Evolutionary conservation across 108 stramenopile species (phyloP).

Genomic region (Skeletonema grethae): DNA sequence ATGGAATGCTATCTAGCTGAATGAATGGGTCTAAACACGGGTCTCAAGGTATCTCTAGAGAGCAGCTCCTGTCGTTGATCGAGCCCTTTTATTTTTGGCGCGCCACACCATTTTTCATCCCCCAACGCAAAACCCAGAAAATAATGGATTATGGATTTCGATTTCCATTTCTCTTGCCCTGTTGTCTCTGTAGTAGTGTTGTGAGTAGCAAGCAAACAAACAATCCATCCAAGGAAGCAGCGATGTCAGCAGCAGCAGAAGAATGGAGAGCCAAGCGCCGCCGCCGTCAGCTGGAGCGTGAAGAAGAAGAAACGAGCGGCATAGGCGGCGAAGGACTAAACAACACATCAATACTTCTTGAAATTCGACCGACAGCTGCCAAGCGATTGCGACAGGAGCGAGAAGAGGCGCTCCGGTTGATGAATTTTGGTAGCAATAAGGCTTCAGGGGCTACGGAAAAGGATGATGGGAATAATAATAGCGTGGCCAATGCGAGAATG

Average conservation of each 20-base stretch:
- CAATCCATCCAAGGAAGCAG: neutral
- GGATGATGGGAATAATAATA: slow-evolving; percentile 13
- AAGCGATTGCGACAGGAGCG: slow-evolving; percentile 55
- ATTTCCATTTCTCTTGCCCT: too few species aligned
- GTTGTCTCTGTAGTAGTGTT: too few species aligned
- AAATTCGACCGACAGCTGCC: slow-evolving; percentile 43
- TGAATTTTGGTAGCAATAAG: slow-evolving; percentile 18
- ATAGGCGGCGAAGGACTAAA: slow-evolving; percentile 32
- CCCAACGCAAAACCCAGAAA: too few species aligned
- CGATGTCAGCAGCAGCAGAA: slow-evolving; percentile 17
- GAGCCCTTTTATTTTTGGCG: too few species aligned
- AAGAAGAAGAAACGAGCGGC: slow-evolving; percentile 19
- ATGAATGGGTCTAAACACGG: too few species aligned
- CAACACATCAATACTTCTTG: too few species aligned
- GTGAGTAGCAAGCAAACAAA: neutral
- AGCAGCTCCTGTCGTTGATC: too few species aligned
- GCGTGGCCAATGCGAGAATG: slow-evolving; percentile 39
- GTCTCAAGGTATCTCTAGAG: too few species aligned
- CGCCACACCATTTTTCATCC: too few species aligned
- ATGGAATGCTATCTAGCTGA: too few species aligned
- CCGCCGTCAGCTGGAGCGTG: slow-evolving; percentile 21
- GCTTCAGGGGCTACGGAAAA: neutral
- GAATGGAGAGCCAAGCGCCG: slow-evolving; percentile 49
- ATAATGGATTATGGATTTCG: too few species aligned
- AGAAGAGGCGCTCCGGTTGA: slow-evolving; percentile 46